Conservation (phyloP, 345 rosid genomes). For the Reutealis trisperma region DNA sequence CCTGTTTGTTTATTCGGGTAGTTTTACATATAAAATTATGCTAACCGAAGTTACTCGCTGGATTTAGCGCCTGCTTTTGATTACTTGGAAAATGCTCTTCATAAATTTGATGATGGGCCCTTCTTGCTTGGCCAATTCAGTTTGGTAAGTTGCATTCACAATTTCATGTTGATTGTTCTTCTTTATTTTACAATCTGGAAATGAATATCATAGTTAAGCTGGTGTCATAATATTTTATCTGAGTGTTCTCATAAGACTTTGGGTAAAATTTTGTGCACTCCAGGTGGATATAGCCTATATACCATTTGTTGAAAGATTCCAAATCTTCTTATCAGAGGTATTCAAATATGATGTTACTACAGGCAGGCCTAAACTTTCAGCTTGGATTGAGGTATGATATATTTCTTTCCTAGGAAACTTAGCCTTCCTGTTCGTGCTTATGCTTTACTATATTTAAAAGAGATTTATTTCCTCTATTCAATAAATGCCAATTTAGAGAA, state of each 20-base stretch:
- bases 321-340: constrained; percentile 46
- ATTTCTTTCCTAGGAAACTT: background rate
- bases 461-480: background rate
- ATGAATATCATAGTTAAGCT: background rate
- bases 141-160: constrained; percentile 44
- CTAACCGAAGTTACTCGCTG: constrained; percentile 9
- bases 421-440: too few relatives aligned
- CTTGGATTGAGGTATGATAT: constrained; percentile 65
- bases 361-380: constrained; percentile 71
- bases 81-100: constrained; percentile 64
- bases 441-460: background rate
- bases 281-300: constrained; percentile 81
- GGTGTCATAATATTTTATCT: background rate
- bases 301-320: constrained; percentile 68
- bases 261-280: constrained; percentile 9
- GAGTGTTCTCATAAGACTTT: background rate
- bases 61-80: constrained; percentile 66
- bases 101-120: constrained; percentile 74
- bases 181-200: background rate
- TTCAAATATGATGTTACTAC: constrained; percentile 57
- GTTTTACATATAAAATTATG: constrained; percentile 1
- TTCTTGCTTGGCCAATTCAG: constrained; percentile 84
- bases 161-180: background rate
- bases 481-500: background rate
- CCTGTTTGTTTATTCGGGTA: background rate